Conservation (phyloP, 2,329 filamentous ascomycete genomes). For the Chaetomiaceae sp. region DNA sequence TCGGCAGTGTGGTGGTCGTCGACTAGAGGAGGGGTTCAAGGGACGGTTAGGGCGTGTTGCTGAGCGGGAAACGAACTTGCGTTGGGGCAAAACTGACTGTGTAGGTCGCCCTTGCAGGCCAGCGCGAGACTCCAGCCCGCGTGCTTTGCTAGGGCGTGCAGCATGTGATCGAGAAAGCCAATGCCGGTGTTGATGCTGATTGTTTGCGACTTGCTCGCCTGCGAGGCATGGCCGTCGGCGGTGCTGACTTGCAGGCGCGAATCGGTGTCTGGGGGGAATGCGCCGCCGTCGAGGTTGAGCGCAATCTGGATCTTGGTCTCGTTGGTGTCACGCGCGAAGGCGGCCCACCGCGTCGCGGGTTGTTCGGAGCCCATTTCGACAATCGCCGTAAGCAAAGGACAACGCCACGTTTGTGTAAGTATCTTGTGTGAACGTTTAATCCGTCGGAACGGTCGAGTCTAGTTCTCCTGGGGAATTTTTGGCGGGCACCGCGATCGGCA, state of each 20-base stretch:
- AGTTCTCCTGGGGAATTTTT: constrained; percentile 5
- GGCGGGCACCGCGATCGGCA: constrained; percentile 15
- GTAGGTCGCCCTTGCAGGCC: constrained; percentile 78
- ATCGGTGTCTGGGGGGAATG: constrained; percentile 60
- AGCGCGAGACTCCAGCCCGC: constrained; percentile 86
- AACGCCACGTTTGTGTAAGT: too few relatives aligned
- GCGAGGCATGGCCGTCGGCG: constrained; percentile 67
- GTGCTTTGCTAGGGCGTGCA: constrained; percentile 94
- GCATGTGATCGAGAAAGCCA: constrained; percentile 97
- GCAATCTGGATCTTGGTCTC: constrained; percentile 95
- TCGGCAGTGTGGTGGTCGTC: constrained; percentile 99
- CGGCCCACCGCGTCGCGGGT: constrained; percentile 57
- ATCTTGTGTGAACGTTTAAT: background rate
- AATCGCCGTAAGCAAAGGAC: too few relatives aligned
- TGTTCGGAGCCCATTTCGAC: constrained; percentile 23
- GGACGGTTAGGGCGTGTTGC: background rate
- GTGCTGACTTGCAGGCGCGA: constrained; percentile 44
- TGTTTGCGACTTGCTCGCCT: constrained; percentile 75
- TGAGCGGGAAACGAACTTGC: background rate
- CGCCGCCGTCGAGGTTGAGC: constrained; percentile 87
- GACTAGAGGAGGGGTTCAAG: constrained; percentile 46
- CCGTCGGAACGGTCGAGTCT: background rate
- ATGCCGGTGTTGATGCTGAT: constrained; percentile 90
- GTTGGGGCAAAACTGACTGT: constrained; percentile 60
- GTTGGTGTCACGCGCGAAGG: constrained; percentile 85